A percentile compares a stretch with the other conserved stretches of the same genome.
These are phyloP conservation scores for Fraxinus floribunda DNA, from an alignment of 305 asterid genomes.

Conservation along the genomic window DNA sequence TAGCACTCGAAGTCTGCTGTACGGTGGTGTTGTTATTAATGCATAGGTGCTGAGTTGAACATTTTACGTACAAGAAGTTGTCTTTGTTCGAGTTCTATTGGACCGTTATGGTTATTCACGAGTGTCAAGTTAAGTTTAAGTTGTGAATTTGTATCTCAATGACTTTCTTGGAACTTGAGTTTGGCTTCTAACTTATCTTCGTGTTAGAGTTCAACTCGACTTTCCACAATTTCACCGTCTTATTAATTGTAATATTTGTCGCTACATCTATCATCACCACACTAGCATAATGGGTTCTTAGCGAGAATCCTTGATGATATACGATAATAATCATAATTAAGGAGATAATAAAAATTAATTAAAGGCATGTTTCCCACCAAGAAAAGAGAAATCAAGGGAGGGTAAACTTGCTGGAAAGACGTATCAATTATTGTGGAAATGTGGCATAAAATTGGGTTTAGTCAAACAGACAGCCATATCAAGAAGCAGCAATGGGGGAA, in stretches of 20 bases:
- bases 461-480: not conserved
- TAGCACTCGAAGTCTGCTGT: too few relatives aligned
- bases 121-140: too few relatives aligned
- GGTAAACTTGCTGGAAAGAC: not conserved
- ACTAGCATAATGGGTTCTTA: not conserved
- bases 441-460: not conserved
- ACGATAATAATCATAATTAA: not conserved
- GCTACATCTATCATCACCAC: not conserved
- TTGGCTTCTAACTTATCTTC: not conserved
- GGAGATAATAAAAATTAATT: not conserved
- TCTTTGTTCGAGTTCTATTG: not conserved
- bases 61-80: too few relatives aligned
- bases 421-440: not conserved
- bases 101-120: too few relatives aligned
- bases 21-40: too few relatives aligned
- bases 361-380: constrained; percentile 4
- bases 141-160: too few relatives aligned
- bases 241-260: not conserved
- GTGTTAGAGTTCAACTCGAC: not conserved
- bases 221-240: not conserved
- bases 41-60: too few relatives aligned
- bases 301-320: not conserved
- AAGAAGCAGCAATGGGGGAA: not conserved
- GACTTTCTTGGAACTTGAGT: not conserved
- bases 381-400: not conserved